A percentile compares a stretch with the other conserved stretches of the same genome.
phyloP scores from a whole-genome alignment of 768 basidiomycete genomes.

The Cystofilobasidium macerans region DNA sequence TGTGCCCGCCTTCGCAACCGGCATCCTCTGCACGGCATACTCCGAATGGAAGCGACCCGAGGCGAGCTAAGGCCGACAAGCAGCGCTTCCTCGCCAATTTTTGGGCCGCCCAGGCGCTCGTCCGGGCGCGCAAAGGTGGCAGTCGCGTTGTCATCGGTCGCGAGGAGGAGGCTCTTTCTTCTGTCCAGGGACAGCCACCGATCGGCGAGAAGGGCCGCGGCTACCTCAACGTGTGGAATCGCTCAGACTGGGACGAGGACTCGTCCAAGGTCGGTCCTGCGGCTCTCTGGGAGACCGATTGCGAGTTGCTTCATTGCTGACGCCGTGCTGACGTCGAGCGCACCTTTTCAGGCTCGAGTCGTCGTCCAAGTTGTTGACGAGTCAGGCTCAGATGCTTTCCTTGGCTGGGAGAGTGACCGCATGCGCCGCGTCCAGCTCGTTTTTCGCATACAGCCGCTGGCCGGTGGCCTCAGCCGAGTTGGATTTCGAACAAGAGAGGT shows the following conservation, averaged over 20 bases:
- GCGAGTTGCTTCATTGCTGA: too few species aligned
- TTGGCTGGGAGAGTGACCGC: slow-evolving; percentile 41
- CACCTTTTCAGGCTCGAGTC: slow-evolving; percentile 57
- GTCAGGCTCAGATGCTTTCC: slow-evolving; percentile 39
- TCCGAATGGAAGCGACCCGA: slow-evolving; percentile 55
- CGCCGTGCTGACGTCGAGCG: not conserved
- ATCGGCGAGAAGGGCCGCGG: slow-evolving; percentile 45
- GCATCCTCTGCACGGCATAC: slow-evolving; percentile 63
- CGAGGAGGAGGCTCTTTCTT: slow-evolving; percentile 55
- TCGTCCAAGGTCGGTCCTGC: slow-evolving; percentile 54
- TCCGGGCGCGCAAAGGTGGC: slow-evolving; percentile 51
- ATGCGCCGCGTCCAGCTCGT: slow-evolving; percentile 44
- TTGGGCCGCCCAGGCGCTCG: slow-evolving; percentile 76
- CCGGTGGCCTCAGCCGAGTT: slow-evolving; percentile 55
- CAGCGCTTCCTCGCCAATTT: slow-evolving; percentile 74
- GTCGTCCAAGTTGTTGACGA: slow-evolving; percentile 80
- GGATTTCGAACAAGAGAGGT: slow-evolving; percentile 60
- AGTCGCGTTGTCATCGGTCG: slow-evolving; percentile 48
- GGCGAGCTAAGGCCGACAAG: slow-evolving; percentile 56
- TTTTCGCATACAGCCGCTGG: slow-evolving; percentile 69
- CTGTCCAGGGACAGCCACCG: slow-evolving; percentile 3
- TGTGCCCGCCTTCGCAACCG: slow-evolving; percentile 56
- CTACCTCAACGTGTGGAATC: slow-evolving; percentile 81
- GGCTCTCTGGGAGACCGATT: too few species aligned
- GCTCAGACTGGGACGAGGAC: slow-evolving; percentile 50